Percentiles rank a stretch among this genome's conserved stretches.
Conservation (phyloP, 441 rosid species). For the Pelargonium cotyledonis region DNA sequence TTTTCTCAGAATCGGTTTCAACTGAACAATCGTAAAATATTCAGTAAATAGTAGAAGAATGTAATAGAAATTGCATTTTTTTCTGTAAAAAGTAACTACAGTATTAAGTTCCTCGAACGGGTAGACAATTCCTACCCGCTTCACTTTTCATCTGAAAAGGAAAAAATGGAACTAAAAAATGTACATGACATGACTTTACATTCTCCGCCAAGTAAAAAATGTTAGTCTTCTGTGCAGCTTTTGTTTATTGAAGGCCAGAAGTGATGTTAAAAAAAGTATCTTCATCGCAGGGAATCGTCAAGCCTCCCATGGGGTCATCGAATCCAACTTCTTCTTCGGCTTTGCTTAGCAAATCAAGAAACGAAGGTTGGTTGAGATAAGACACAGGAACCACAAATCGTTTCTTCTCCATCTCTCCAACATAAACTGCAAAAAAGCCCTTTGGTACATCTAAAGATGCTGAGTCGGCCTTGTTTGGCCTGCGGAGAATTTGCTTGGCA, state of each 20-base stretch:
- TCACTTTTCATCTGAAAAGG: not conserved
- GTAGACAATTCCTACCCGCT: not conserved
- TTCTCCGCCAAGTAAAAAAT: not conserved
- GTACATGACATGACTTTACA: not conserved
- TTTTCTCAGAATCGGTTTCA: no score
- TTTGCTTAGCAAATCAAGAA: slow-evolving; percentile 17
- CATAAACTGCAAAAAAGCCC: slow-evolving; percentile 45
- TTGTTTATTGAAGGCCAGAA: not conserved
- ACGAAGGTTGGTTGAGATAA: slow-evolving; percentile 36
- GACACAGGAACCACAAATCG: slow-evolving; percentile 39
- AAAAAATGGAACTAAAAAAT: not conserved
- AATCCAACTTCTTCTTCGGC: slow-evolving; percentile 16
- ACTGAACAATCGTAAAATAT: no score
- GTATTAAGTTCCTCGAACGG: not conserved
- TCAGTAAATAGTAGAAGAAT: no score
- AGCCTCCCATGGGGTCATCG: slow-evolving; percentile 11
- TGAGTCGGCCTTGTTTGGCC: not conserved
- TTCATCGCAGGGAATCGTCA: slow-evolving; percentile 14
- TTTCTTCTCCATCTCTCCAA: slow-evolving; percentile 35
- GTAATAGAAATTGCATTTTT: no score
- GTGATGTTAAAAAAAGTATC: not conserved
- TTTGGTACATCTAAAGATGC: slow-evolving; percentile 26
- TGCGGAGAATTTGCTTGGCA: not conserved
- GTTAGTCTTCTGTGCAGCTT: not conserved
- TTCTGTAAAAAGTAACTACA: no score